phyloP scores from a whole-genome alignment of 768 basidiomycete species.

The Tremella mesenterica region DNA sequence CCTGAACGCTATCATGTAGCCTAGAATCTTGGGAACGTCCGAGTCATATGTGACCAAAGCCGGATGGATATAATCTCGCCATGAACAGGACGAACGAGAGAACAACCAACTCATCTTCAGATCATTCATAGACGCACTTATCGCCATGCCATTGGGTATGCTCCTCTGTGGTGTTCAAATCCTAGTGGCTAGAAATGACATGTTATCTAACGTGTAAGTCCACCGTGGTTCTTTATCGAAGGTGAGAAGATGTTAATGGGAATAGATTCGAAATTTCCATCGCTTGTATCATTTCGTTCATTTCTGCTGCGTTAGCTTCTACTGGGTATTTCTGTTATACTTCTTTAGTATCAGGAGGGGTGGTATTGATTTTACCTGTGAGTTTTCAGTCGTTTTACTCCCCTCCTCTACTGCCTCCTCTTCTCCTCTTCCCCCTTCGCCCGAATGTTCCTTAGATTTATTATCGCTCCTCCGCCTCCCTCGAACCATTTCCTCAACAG shows the following conservation, averaged over 20 bases:
- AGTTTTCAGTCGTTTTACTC: conserved; percentile 21
- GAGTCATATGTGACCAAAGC: too few relatives aligned
- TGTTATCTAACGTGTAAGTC: conserved; percentile 76
- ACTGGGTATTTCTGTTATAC: conserved; percentile 69
- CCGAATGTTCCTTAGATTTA: too few relatives aligned
- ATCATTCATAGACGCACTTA: conserved; percentile 65
- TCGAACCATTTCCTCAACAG: too few relatives aligned
- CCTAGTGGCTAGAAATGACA: conserved; percentile 62
- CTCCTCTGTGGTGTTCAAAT: conserved; percentile 66
- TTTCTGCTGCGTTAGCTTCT: conserved; percentile 64
- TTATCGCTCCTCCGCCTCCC: too few relatives aligned
- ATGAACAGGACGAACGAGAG: too few relatives aligned
- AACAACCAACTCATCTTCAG: conserved; percentile 27
- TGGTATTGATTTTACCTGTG: conserved; percentile 74
- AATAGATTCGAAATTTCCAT: conserved; percentile 57
- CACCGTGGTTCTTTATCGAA: conserved; percentile 34
- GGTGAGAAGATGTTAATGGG: not conserved
- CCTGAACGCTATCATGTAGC: too few relatives aligned
- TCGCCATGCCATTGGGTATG: conserved; percentile 65
- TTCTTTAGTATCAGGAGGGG: conserved; percentile 64
- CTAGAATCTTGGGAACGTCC: too few relatives aligned
- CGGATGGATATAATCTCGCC: too few relatives aligned
- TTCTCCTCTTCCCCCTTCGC: conserved; percentile 9
- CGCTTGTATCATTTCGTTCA: conserved; percentile 68
- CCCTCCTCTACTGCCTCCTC: not conserved